Base-by-base conservation (phyloP, 2,329 filamentous ascomycete genomes). In the Verticillium isaacii region DNA sequence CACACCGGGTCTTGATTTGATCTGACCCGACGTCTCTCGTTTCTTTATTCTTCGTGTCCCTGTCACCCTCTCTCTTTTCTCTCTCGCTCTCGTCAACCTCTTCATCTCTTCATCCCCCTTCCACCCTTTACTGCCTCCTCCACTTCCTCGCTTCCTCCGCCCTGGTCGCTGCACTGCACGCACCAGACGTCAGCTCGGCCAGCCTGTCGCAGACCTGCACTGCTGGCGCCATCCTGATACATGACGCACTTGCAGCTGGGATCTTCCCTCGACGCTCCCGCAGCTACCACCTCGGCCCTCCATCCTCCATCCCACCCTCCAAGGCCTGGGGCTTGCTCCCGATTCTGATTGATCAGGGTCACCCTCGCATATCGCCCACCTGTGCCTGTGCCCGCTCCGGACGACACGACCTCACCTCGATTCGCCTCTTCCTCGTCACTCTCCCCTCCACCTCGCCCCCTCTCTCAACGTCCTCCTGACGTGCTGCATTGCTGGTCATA, bases 401-500 rank as follows among this genome's bases (percentile, higher is more conserved):
- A 52, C 45, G 6, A 23, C 58, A 37, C 32, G 29, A 15, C 52
- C 37, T 12, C 25, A 5, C 32, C 32, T 57, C 32, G 25, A n/a
- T 11, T 23, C 55, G 12, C 14, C 57, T 37, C 41, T 55, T 58
- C 57, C 37, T 34, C 55, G 37, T 50, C n/a, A 45, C 45, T 50
- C 58, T 58, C 59, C 62, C 23, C 34, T 39, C 19, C 61, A 55
- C 25, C 50, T 23, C 37, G 3, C 32, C 57, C 37, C n/a, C 32
- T 59, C 39, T 36, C 34, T 57, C 62, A 34, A 45, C 55, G 59
- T 23, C 60, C 41, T 61, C n/a, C 41, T 63, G 62, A 69, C 64
- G 64, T 64, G 66, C 66, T 64, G 70, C 71, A 71, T 73, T 72
- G 70, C 71, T 69, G 68, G 71, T 71, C 66, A 73, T 72, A 71